phyloP scores from a whole-genome alignment of 2,329 filamentous ascomycete genomes.

The Ascocoryne sarcoides region DNA sequence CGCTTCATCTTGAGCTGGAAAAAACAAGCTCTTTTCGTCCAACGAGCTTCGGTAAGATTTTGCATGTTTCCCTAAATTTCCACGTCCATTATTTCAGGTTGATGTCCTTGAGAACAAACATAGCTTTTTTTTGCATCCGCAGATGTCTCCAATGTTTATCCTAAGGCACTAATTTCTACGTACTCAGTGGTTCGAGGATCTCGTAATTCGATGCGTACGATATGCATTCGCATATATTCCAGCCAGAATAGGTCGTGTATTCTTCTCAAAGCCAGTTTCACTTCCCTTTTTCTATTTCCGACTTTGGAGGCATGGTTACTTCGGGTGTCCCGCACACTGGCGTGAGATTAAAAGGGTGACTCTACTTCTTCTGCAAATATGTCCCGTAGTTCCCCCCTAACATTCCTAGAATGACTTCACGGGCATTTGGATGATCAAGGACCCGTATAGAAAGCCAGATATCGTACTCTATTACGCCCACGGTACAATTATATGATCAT shows the following conservation, averaged over 20 bases:
- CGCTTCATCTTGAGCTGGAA: conserved; percentile 40
- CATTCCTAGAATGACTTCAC: conserved; percentile 37
- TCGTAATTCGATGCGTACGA: conserved; percentile 68
- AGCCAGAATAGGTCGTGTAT: conserved; percentile 59
- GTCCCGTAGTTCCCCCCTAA: conserved; percentile 9
- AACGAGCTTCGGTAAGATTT: conserved; percentile 42
- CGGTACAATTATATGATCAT: conserved; percentile 39
- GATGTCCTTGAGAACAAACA: no score
- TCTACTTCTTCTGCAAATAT: conserved; percentile 13
- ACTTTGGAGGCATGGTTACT: conserved; percentile 62
- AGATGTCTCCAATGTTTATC: not conserved
- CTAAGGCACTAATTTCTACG: not conserved
- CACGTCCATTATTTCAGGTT: no score
- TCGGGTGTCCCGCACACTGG: conserved; percentile 56
- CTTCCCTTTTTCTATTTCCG: conserved; percentile 68
- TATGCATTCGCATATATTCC: conserved; percentile 70
- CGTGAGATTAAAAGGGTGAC: conserved; percentile 46
- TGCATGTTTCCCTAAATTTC: not conserved
- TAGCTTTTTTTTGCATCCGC: no score
- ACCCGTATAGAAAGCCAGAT: conserved; percentile 55
- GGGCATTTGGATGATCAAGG: conserved; percentile 62
- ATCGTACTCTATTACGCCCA: conserved; percentile 77
- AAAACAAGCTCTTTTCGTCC: conserved; percentile 53
- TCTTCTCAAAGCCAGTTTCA: conserved; percentile 67
- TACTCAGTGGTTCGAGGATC: conserved; percentile 55